Percentiles rank a stretch among this genome's conserved stretches.
Conservation (phyloP, 257 asterid species). For the Plectranthus barbatus region DNA sequence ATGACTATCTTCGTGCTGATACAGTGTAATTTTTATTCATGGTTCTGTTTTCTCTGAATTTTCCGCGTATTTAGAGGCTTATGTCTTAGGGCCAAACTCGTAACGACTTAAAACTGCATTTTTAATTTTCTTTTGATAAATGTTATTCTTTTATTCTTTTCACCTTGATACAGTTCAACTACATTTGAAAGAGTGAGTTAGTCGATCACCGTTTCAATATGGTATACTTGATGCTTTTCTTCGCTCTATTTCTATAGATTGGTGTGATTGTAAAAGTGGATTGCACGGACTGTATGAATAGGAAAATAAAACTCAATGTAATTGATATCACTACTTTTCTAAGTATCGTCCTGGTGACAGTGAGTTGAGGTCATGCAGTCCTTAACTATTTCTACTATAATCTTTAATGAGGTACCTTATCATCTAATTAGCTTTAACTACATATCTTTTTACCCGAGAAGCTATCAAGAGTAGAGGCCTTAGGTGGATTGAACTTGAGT, state of each 20-base stretch:
- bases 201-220: background rate
- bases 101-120: background rate
- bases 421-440: constrained; percentile 4
- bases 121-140: background rate
- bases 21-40: background rate
- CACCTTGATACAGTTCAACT: background rate
- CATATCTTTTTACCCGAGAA: background rate
- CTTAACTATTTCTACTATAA: background rate
- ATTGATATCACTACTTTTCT: background rate
- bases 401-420: background rate
- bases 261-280: background rate
- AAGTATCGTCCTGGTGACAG: background rate
- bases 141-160: background rate
- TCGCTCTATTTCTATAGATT: background rate
- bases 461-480: constrained; percentile 5
- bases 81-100: background rate
- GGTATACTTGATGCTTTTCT: background rate
- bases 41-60: background rate
- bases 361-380: constrained; percentile 4
- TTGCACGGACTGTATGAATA: background rate
- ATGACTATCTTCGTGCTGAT: background rate
- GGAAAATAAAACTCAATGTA: background rate
- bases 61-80: background rate
- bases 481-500: constrained; percentile 1
- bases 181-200: background rate